Base-by-base conservation (phyloP, 2,329 filamentous ascomycete species). In the Phoma sp. region DNA sequence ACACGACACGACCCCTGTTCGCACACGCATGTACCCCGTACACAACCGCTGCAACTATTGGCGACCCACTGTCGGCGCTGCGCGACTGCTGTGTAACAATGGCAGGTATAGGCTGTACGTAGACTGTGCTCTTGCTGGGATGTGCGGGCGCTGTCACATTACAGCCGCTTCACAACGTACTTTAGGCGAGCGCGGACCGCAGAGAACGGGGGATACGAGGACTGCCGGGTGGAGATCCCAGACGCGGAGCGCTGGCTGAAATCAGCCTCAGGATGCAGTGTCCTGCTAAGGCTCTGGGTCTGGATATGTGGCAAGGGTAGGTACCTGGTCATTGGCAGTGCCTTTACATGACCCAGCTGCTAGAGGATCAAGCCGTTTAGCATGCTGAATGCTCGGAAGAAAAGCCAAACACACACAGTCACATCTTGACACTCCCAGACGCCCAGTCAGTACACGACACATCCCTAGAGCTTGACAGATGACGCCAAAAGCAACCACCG, bases 1-100 rank as follows among this genome's bases (percentile, higher is more conserved):
- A 51, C 52, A 51, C 46, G 52, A 46, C 41, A 36, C 47, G 46
- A 55, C 37, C 52, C 52, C 52, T 55, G 52, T 25, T 33, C 52
- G 52, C 47, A 37, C 46, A 47, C 31, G 52, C 52, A 39, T 36
- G 19, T 36, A 36, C 33, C 33, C 10, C 19, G 33, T 21, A 36
- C 33, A 50, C 51, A 55, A 43, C 52, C 52, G 52, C 52, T 43
- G 52, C 46, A 55, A 43, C 43, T 55, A 55, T 55, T 46, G 46
- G 39, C 41, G 41, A 43, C 41, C 52, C 52, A 51, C 52, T 15
- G n/a, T 46, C 21, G 41, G 51, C 8, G 17, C 45, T 37, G 41
- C 25, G 43, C 41, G 31, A 38, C 37, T 46, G 52, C 32, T 46
- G 52, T 51, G 52, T 43, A 51, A 55, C 52, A 37, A 19, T 47